phyloP scores from a whole-genome alignment of 129 eudicot genomes.

The Logfia minima region DNA sequence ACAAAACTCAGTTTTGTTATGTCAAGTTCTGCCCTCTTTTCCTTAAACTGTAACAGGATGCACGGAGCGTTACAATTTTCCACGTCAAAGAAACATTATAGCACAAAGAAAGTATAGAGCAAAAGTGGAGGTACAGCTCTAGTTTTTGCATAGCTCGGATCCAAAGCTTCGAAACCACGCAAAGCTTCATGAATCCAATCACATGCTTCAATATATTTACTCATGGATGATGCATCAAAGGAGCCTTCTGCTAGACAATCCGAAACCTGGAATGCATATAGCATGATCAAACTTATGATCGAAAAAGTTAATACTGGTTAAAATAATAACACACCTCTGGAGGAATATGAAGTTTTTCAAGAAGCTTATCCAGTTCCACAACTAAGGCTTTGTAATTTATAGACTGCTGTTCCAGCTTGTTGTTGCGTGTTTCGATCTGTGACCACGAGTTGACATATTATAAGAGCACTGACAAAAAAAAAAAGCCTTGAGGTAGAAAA shows the following conservation, averaged over 20 bases:
- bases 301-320: conserved; percentile 8
- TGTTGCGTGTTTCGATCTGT: conserved; percentile 87
- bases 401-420: conserved; percentile 93
- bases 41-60: conserved; percentile 56
- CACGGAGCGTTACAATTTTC: not conserved
- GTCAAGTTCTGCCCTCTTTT: conserved; percentile 81
- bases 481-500: not conserved
- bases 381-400: conserved; percentile 66
- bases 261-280: conserved; percentile 53
- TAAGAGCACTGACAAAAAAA: not conserved
- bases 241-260: conserved; percentile 67
- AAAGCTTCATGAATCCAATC: conserved; percentile 73
- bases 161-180: conserved; percentile 66
- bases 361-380: conserved; percentile 84
- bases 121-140: conserved; percentile 56
- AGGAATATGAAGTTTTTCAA: conserved; percentile 70
- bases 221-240: conserved; percentile 73
- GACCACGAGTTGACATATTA: conserved; percentile 18
- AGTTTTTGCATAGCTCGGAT: conserved; percentile 59
- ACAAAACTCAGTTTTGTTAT: conserved; percentile 67
- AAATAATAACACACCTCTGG: conserved; percentile 51
- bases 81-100: not conserved
- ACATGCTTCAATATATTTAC: conserved; percentile 72
- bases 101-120: not conserved
- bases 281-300: not conserved